A percentile compares a stretch with the other conserved stretches of the same genome.
These are phyloP conservation scores for Lodderomyces parapsilosis DNA, from an alignment of 1,139 yeast species.

Conservation along the genomic window DNA sequence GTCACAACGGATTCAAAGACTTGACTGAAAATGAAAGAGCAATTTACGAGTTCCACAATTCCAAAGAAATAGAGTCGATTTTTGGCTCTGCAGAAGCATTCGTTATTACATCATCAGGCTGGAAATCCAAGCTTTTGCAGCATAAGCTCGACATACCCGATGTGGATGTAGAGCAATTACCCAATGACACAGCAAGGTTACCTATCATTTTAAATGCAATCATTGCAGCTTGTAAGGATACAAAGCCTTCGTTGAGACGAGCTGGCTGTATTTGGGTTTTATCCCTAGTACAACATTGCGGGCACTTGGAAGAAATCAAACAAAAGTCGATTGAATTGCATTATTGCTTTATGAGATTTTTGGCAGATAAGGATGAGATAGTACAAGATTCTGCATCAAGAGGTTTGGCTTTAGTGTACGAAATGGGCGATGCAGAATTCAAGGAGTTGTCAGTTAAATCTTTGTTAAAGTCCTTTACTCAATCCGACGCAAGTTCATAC, in stretches of 20 bases:
- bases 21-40: constrained; percentile 20
- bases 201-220: constrained; percentile 44
- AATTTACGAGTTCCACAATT: constrained; percentile 56
- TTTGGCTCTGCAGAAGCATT: constrained; percentile 87
- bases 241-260: constrained; percentile 73
- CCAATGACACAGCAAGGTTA: constrained; percentile 24
- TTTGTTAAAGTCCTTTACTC: constrained; percentile 78
- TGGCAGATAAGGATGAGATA: constrained; percentile 78
- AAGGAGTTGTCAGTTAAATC: constrained; percentile 75
- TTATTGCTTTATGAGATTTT: constrained; percentile 66
- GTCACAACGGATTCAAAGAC: constrained; percentile 1
- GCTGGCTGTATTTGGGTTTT: constrained; percentile 87
- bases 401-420: constrained; percentile 81
- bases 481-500: constrained; percentile 51
- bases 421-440: constrained; percentile 65
- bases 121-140: constrained; percentile 61
- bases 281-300: constrained; percentile 74
- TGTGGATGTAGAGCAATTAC: constrained; percentile 20
- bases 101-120: constrained; percentile 69
- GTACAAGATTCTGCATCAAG: constrained; percentile 90
- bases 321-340: constrained; percentile 60
- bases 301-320: constrained; percentile 43
- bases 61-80: constrained; percentile 71
- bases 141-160: constrained; percentile 52
- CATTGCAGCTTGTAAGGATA: constrained; percentile 52